phyloP scores from a whole-genome alignment of 352 stramenopile genomes.

The Phytophthora aleatoria region DNA sequence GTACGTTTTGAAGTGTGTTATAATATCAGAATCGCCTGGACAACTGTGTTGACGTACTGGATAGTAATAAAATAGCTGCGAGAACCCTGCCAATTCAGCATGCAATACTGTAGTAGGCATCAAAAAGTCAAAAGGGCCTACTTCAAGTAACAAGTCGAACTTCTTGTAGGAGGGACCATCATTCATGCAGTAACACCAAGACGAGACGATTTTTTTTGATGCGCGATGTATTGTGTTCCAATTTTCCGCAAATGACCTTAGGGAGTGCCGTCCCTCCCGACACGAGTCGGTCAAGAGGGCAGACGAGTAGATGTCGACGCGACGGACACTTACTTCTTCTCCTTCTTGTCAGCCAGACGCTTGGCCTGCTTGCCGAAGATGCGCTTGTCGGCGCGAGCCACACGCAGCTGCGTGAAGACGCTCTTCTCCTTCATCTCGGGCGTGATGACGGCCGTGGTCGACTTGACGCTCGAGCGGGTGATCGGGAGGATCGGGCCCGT shows the following conservation, averaged over 20 bases:
- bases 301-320: constrained; percentile 29
- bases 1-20: too few relatives aligned
- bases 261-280: constrained; percentile 21
- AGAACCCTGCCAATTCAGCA: too few relatives aligned
- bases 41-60: too few relatives aligned
- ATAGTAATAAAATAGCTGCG: too few relatives aligned
- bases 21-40: too few relatives aligned
- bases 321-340: constrained; percentile 73
- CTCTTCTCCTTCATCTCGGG: constrained; percentile 87
- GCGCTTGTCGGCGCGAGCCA: constrained; percentile 85
- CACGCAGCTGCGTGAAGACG: constrained; percentile 84
- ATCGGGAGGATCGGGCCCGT: constrained; percentile 82
- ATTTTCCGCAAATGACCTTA: constrained; percentile 65
- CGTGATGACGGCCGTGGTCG: constrained; percentile 80
- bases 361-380: constrained; percentile 91
- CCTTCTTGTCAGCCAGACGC: constrained; percentile 88
- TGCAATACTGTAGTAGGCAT: too few relatives aligned
- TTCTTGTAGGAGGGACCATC: background rate
- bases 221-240: constrained; percentile 69
- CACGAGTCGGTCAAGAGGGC: constrained; percentile 18
- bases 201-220: constrained; percentile 32
- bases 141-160: too few relatives aligned
- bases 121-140: too few relatives aligned
- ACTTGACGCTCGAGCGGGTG: constrained; percentile 76
- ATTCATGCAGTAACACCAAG: background rate